phyloP scores from a whole-genome alignment of 2,329 filamentous ascomycete species.

The Thelonectria olida region DNA sequence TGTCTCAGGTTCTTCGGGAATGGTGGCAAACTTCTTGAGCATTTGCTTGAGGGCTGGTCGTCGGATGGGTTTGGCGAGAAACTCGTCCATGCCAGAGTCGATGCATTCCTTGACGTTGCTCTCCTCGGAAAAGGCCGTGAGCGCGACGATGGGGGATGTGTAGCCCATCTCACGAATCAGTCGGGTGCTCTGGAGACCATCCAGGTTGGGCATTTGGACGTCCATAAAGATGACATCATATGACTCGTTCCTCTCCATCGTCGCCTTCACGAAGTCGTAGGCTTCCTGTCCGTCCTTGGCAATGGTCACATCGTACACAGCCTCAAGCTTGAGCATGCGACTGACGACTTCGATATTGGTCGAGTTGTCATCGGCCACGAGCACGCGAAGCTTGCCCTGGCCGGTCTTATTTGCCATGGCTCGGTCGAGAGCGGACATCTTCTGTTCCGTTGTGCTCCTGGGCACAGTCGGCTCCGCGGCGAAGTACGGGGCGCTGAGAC shows the following conservation, averaged over 20 bases:
- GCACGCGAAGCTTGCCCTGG: slow-evolving; percentile 74
- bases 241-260: slow-evolving; percentile 75
- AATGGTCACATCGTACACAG: slow-evolving; percentile 87
- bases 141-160: slow-evolving; percentile 85
- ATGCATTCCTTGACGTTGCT: slow-evolving; percentile 88
- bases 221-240: slow-evolving; percentile 98
- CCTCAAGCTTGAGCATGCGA: slow-evolving; percentile 77
- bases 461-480: slow-evolving; percentile 51
- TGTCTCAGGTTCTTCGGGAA: slow-evolving; percentile 69
- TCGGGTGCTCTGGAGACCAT: slow-evolving; percentile 86
- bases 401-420: slow-evolving; percentile 69
- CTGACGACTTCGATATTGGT: slow-evolving; percentile 68
- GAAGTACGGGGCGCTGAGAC: slow-evolving; percentile 86
- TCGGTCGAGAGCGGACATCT: slow-evolving; percentile 71
- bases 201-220: slow-evolving; percentile 93
- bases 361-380: slow-evolving; percentile 80
- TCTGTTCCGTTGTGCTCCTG: slow-evolving; percentile 62
- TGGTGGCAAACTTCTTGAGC: slow-evolving; percentile 83
- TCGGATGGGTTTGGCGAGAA: slow-evolving; percentile 79
- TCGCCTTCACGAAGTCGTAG: slow-evolving; percentile 83
- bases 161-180: slow-evolving; percentile 89
- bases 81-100: slow-evolving; percentile 92
- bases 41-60: slow-evolving; percentile 88
- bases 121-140: slow-evolving; percentile 91
- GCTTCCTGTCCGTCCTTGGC: slow-evolving; percentile 89